Conservation (phyloP, 306 rosid species). For the Prunus padus region DNA sequence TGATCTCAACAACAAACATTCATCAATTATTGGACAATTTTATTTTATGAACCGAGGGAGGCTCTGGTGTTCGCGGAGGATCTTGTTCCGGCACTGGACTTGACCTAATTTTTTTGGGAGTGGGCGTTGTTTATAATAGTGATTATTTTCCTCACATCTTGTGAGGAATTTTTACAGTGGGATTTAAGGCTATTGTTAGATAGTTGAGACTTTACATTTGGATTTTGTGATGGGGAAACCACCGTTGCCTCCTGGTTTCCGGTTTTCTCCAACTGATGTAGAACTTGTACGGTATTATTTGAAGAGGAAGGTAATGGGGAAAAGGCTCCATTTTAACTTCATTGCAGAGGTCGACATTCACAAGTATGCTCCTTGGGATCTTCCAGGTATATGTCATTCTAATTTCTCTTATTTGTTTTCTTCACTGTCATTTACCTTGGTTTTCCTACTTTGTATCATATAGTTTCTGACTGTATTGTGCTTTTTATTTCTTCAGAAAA, state of each 20-base stretch:
- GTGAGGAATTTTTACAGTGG: conserved; percentile 11
- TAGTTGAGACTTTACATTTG: not conserved
- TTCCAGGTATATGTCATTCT: conserved; percentile 52
- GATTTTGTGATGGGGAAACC: conserved; percentile 30
- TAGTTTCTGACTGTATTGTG: not conserved
- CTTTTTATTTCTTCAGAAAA: conserved; percentile 35
- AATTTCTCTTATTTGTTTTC: not conserved
- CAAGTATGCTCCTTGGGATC: conserved; percentile 71
- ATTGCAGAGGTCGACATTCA: conserved; percentile 65
- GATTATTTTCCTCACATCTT: not conserved
- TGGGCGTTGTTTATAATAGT: not conserved
- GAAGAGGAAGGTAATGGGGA: conserved; percentile 55
- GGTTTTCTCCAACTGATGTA: conserved; percentile 63
- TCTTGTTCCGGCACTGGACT: conserved; percentile 57
- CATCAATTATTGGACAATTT: conserved; percentile 17
- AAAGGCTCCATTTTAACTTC: conserved; percentile 23
- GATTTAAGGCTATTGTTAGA: not conserved
- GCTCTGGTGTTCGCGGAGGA: conserved; percentile 43
- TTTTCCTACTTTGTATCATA: not conserved
- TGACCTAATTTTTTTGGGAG: not conserved
- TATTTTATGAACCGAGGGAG: conserved; percentile 44
- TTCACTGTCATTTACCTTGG: not conserved
- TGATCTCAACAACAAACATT: conserved; percentile 34
- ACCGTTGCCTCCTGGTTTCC: conserved; percentile 55
- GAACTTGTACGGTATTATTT: conserved; percentile 58